A percentile compares a stretch with the other conserved stretches of the same genome.
Conservation (phyloP, 805 yeast genomes). For the Yarrowia phangngaensis region DNA sequence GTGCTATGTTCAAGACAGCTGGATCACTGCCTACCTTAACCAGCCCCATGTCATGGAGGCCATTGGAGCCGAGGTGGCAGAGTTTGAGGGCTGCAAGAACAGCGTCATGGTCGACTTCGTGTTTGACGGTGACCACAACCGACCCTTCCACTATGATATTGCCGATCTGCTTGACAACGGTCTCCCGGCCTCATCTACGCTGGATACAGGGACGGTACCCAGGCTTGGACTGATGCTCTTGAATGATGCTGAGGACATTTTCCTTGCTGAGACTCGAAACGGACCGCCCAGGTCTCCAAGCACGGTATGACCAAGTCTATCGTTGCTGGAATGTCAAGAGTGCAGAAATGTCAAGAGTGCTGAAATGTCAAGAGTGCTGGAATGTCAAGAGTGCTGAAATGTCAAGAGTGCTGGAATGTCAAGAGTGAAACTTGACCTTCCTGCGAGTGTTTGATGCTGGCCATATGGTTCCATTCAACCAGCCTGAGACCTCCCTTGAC, state of each 20-base stretch:
- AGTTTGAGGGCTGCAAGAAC: constrained; percentile 46
- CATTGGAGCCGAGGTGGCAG: constrained; percentile 80
- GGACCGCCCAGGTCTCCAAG: constrained; percentile 42
- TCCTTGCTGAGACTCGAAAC: constrained; percentile 39
- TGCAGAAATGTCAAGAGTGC: too few relatives aligned
- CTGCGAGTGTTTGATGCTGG: constrained; percentile 86
- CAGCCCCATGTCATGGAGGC: constrained; percentile 65
- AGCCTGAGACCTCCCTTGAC: constrained; percentile 70
- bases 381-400: too few relatives aligned
- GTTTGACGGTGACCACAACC: constrained; percentile 87
- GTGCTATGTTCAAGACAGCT: constrained; percentile 71
- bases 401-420: too few relatives aligned
- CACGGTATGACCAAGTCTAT: constrained; percentile 10
- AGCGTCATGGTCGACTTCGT: constrained; percentile 76
- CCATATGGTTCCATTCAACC: constrained; percentile 95
- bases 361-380: too few relatives aligned
- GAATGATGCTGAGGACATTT: constrained; percentile 56
- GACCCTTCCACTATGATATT: constrained; percentile 75
- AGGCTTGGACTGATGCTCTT: constrained; percentile 74
- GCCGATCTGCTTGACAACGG: constrained; percentile 64
- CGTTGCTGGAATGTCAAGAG: constrained; percentile 70
- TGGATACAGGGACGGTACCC: constrained; percentile 94
- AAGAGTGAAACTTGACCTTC: constrained; percentile 73
- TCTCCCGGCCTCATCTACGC: constrained; percentile 87
- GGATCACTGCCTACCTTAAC: constrained; percentile 73